A percentile compares a stretch with the other conserved stretches of the same genome.
phyloP scores from a whole-genome alignment of 2,329 filamentous ascomycete species.

The Alternaria sp. region DNA sequence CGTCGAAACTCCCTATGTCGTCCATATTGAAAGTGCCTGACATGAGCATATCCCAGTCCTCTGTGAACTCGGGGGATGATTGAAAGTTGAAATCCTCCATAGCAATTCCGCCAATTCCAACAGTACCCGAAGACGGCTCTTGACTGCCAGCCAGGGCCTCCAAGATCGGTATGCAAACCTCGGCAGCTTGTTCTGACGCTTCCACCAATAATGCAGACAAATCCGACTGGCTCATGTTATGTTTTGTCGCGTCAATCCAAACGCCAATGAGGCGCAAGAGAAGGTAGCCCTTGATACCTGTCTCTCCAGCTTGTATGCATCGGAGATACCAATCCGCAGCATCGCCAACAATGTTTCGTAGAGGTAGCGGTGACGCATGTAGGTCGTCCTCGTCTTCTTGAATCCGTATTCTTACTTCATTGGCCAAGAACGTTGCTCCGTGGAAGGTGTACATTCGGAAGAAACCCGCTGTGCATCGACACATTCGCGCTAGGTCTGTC shows the following conservation, averaged over 20 bases:
- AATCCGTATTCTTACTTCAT: constrained; percentile 33
- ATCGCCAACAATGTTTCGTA: constrained; percentile 31
- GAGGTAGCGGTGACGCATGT: constrained; percentile 24
- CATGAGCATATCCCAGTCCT: constrained; percentile 32
- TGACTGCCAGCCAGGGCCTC: constrained; percentile 24
- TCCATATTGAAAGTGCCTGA: constrained; percentile 24
- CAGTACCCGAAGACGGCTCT: not conserved
- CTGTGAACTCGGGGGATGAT: constrained; percentile 19
- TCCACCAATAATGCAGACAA: constrained; percentile 22
- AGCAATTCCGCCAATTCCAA: not conserved
- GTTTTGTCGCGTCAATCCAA: constrained; percentile 33
- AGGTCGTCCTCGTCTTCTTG: constrained; percentile 37
- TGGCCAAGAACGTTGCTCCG: constrained; percentile 28
- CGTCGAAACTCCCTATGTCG: constrained; percentile 8
- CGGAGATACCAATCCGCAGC: constrained; percentile 28
- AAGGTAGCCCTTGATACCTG: constrained; percentile 41
- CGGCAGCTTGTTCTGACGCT: constrained; percentile 26
- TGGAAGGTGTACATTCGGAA: constrained; percentile 35
- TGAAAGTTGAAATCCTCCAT: constrained; percentile 13
- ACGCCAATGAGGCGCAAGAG: constrained; percentile 28
- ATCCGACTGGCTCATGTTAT: constrained; percentile 18
- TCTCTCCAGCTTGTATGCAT: constrained; percentile 40
- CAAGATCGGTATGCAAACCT: constrained; percentile 29
- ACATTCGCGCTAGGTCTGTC: constrained; percentile 29
- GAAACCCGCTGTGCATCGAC: constrained; percentile 35